Evolutionary conservation across 176 grass and related monocot genomes (phyloP).

Genomic region (Aechmea fasciata): DNA sequence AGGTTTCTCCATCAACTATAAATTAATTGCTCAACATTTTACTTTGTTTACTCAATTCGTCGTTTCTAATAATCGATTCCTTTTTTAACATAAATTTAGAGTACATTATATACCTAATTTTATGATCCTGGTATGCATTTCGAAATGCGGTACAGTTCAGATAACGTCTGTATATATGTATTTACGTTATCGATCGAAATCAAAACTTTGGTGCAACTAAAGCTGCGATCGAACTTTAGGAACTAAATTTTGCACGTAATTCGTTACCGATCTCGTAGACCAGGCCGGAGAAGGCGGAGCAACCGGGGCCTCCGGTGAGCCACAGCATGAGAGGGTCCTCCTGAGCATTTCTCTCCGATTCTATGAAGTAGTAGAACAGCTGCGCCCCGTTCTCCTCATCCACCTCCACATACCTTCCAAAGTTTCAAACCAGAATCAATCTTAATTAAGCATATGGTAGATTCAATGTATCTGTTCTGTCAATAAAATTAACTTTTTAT

Average conservation of each 20-base stretch:
- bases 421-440: background rate
- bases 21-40: too few relatives aligned
- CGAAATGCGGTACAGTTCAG: too few relatives aligned
- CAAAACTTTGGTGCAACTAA: too few relatives aligned
- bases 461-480: background rate
- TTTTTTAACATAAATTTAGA: too few relatives aligned
- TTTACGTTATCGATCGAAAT: too few relatives aligned
- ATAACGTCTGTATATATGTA: too few relatives aligned
- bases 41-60: too few relatives aligned
- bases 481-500: background rate
- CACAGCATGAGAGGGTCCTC: background rate
- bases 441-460: background rate
- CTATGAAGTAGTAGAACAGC: constrained; percentile 6
- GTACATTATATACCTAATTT: too few relatives aligned
- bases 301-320: constrained; percentile 7
- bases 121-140: too few relatives aligned
- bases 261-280: background rate
- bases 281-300: background rate
- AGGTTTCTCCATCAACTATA: too few relatives aligned
- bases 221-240: too few relatives aligned
- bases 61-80: too few relatives aligned
- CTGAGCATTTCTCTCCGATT: background rate
- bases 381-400: background rate
- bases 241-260: background rate
- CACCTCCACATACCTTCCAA: background rate